Evolutionary conservation across 2,329 filamentous ascomycete genomes (phyloP), one percentile per base, ranked within the genome.

Genomic region (Aspergillus sp.): DNA sequence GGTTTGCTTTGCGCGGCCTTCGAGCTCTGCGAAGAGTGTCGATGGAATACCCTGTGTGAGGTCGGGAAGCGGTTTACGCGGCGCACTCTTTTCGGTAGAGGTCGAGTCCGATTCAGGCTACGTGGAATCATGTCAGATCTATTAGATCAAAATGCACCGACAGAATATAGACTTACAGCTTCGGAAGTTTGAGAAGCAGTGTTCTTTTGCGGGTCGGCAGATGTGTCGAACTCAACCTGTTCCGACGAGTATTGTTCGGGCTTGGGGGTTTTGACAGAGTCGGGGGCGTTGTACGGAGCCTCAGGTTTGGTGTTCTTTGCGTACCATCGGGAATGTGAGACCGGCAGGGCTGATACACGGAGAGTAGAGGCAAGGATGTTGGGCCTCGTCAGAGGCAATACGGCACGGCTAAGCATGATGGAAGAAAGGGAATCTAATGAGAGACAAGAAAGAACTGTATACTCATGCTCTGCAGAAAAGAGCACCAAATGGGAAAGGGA

Each of bases 1-100:
- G 37, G 54, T 42, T 68, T 66, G 19, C 51, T 65, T 70, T 52
- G 49, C 53, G 53, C 63, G 72, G 60, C 54, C 67, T 42, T 72
- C 71, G 44, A 85, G 79, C 68, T 96, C 91, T 47, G 84, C 84
- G 44, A 85, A 87, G 43, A 96, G 77, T 1, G 90, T 95, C 2
- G 90, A 95, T 0, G 91, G 91, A 50, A 97, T 95, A 51, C 91
- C 91, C 60, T 91, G 85, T n/a, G 89, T 93, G 36, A 97, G 76
- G 63, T 97, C 90, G 42, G 91, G 91, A 9, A 96, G 79, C 42
- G 88, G 84, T 58, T 84, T 78, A 41, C 79, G 74, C 26, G 81
- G 74, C 27, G 51, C 48, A 34, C 59, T 49, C 36, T 59, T 48
- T 32, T 51, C 48, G 35, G 50, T 51, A 27, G 42, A 57, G 48